phyloP scores from a whole-genome alignment of 2,329 filamentous ascomycete species.

The Tolypocladium sp. region DNA sequence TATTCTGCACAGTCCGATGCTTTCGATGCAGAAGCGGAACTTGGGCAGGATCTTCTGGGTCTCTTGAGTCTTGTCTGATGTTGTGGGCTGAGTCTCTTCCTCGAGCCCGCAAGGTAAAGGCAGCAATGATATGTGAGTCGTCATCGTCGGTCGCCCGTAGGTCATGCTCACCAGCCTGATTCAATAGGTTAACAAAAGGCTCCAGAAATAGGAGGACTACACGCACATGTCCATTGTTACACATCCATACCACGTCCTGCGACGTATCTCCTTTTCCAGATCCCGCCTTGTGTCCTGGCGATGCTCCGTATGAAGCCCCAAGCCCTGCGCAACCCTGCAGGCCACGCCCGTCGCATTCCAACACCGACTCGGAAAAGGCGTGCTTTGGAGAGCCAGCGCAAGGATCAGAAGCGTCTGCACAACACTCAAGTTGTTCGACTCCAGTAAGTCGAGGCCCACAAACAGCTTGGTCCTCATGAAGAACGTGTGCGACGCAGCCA shows the following conservation, averaged over 20 bases:
- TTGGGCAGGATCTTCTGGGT: background rate
- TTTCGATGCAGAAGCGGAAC: constrained; percentile 9
- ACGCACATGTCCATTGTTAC: constrained; percentile 26
- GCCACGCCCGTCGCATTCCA: constrained; percentile 31
- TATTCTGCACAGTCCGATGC: constrained; percentile 9
- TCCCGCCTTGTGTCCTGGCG: constrained; percentile 4
- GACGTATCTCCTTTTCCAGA: constrained; percentile 25
- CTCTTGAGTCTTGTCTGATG: background rate
- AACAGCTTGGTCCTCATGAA: background rate
- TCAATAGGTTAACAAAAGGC: background rate
- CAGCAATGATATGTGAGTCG: constrained; percentile 10
- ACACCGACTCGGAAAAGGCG: constrained; percentile 28
- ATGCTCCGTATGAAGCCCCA: constrained; percentile 25
- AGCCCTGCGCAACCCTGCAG: background rate
- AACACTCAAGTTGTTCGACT: constrained; percentile 11
- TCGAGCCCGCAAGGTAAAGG: background rate
- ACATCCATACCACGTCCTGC: constrained; percentile 29
- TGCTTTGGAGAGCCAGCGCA: constrained; percentile 28
- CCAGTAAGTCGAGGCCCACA: background rate
- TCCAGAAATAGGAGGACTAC: background rate
- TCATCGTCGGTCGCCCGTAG: constrained; percentile 23
- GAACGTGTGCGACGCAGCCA: background rate
- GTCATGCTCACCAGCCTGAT: constrained; percentile 26
- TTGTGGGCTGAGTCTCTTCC: background rate
- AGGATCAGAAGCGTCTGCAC: constrained; percentile 31